Evolutionary conservation across 225 moss, liverwort and hornwort genomes (phyloP), one percentile per base, ranked within the genome.

Genomic region (Pleurozium schreberi): DNA sequence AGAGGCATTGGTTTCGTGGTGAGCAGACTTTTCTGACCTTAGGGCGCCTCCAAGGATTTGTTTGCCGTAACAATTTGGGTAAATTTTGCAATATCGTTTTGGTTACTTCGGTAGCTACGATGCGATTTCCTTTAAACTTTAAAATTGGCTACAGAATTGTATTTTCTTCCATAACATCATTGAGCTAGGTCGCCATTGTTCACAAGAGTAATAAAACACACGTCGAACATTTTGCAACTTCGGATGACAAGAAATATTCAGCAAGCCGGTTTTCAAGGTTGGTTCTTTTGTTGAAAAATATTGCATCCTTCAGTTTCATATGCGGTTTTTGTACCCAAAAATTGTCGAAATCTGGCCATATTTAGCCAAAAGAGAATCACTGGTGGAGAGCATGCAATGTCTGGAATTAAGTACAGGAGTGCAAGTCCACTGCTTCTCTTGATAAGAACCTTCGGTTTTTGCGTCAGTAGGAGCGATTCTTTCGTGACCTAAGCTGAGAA

Each of bases 1-100:
- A 93, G 93, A 84, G 89, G 95, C 90, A 90, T 97, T 64, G 94
- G 94, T 6, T 93, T 97, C 79, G 92, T 95, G 94, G 98, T 93
- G 55, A 90, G 65, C 79, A 84, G n/a, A 14, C 23, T 43, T 17
- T 77, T 25, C 36, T 62, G 38, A 18, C 50, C 11, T 63, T 52
- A n/a, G 10, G 28, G 14, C 16, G 40, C 77, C 40, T 53, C 16
- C 38, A 52, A 74, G 75, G 38, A 75, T 61, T 17, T 18, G 50
- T 38, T 36, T 49, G 85, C 36, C 27, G 19, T 45, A 59, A 18
- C 25, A 73, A 73, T 45, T 36, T 60, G 13, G 26, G 18, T 5
- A 45, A 23, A 23, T 18, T 85, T 50, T 65, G 25, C 65, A 36
- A 5, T 49, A 17, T 25, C 18, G 4, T 21, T 53, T n/a, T 30